phyloP scores from a whole-genome alignment of 2,329 filamentous ascomycete genomes.

The Bipolaris oryzae region DNA sequence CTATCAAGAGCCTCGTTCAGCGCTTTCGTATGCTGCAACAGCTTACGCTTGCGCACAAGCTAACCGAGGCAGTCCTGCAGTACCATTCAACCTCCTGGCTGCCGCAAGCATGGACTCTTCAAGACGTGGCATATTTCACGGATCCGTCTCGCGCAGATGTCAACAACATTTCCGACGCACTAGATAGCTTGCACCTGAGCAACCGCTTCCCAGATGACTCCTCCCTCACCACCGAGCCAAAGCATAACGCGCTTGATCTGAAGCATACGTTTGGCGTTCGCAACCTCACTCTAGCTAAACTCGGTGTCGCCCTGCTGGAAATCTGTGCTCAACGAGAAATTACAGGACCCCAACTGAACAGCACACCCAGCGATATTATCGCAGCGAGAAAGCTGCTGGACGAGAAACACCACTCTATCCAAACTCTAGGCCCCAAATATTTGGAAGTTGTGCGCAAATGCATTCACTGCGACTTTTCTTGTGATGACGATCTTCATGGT shows the following conservation, averaged over 20 bases:
- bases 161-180: background rate
- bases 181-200: slow-evolving; percentile 1
- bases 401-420: background rate
- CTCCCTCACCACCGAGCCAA: background rate
- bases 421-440: background rate
- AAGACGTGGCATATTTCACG: slow-evolving; percentile 20
- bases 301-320: background rate
- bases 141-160: background rate
- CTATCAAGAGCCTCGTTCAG: background rate
- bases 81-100: slow-evolving; percentile 24
- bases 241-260: background rate
- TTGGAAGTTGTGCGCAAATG: background rate
- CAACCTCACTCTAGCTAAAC: background rate
- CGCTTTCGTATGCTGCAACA: slow-evolving; percentile 2
- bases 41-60: slow-evolving; percentile 11
- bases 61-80: slow-evolving; percentile 16
- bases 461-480: slow-evolving; percentile 1
- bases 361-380: background rate
- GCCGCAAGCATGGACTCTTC: slow-evolving; percentile 16
- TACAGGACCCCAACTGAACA: background rate
- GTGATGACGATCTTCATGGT: background rate
- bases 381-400: background rate
- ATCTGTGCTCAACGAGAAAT: background rate
- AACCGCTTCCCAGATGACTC: background rate
- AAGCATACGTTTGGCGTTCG: background rate